Conservation (phyloP, 495 filamentous ascomycete species). For the Lasiosphaeris hirsuta region DNA sequence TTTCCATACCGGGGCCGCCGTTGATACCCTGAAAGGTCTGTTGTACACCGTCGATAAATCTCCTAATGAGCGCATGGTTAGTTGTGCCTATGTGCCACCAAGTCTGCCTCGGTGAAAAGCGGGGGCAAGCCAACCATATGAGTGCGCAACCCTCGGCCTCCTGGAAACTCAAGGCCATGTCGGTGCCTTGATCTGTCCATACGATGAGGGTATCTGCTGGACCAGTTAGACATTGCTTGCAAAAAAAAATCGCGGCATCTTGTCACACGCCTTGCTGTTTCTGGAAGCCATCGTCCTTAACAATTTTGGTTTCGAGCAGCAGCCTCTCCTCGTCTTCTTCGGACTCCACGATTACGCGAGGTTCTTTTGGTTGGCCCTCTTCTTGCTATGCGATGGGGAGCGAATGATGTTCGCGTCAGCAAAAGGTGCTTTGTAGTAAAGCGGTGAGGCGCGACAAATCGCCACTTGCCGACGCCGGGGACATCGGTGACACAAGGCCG, state of each 20-base stretch:
- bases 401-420: slow-evolving; percentile 14
- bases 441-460: neutral
- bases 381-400: slow-evolving; percentile 30
- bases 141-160: slow-evolving; percentile 90
- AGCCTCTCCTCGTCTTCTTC: slow-evolving; percentile 84
- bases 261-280: slow-evolving; percentile 84
- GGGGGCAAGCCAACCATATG: slow-evolving; percentile 65
- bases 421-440: neutral
- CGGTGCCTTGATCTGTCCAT: slow-evolving; percentile 90
- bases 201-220: slow-evolving; percentile 88
- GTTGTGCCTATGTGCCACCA: neutral
- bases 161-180: slow-evolving; percentile 98
- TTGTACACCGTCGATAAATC: slow-evolving; percentile 85
- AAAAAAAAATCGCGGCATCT: neutral
- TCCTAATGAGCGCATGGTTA: slow-evolving; percentile 52
- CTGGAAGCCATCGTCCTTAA: slow-evolving; percentile 94
- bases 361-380: slow-evolving; percentile 59
- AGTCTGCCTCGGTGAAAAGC: slow-evolving; percentile 15
- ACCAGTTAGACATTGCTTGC: slow-evolving; percentile 24
- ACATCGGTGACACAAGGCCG: neutral
- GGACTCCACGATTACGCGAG: slow-evolving; percentile 85
- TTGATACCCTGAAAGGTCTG: slow-evolving; percentile 48
- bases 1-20: slow-evolving; percentile 46
- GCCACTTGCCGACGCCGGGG: neutral
- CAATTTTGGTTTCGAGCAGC: slow-evolving; percentile 83